Conservation (phyloP, 331 rosid species). For the Cydonia oblonga region DNA sequence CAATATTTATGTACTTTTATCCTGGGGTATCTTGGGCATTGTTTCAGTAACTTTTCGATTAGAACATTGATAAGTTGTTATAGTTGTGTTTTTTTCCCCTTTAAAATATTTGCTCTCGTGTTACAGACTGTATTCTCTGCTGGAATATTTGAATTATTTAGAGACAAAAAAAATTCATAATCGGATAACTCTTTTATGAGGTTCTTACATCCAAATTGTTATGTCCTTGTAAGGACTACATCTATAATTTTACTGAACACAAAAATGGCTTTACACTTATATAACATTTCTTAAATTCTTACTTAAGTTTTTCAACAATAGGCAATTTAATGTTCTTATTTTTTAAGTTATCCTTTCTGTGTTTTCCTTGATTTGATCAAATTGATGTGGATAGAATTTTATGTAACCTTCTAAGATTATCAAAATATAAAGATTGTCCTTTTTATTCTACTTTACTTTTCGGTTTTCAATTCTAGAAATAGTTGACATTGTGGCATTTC, state of each 20-base stretch:
- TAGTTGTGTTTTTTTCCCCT: too few species aligned
- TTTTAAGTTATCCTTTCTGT: neutral
- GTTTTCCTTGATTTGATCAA: neutral
- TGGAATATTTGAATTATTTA: neutral
- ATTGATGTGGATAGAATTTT: neutral
- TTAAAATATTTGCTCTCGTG: too few species aligned
- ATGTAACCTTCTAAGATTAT: neutral
- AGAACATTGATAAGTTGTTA: too few species aligned
- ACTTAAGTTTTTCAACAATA: neutral
- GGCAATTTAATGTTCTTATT: neutral
- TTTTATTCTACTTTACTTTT: neutral
- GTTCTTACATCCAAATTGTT: neutral
- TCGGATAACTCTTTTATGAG: neutral
- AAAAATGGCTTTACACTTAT: neutral
- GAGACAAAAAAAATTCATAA: neutral
- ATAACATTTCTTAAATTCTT: neutral
- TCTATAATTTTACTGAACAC: neutral
- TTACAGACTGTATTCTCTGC: neutral
- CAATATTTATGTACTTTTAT: neutral
- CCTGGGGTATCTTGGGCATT: neutral
- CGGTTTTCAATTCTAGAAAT: neutral
- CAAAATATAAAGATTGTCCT: neutral
- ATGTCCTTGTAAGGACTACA: neutral
- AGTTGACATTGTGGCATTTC: neutral
- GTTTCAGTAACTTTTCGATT: too few species aligned